phyloP scores from a whole-genome alignment of 768 basidiomycete species.

The Trametes cingulata region DNA sequence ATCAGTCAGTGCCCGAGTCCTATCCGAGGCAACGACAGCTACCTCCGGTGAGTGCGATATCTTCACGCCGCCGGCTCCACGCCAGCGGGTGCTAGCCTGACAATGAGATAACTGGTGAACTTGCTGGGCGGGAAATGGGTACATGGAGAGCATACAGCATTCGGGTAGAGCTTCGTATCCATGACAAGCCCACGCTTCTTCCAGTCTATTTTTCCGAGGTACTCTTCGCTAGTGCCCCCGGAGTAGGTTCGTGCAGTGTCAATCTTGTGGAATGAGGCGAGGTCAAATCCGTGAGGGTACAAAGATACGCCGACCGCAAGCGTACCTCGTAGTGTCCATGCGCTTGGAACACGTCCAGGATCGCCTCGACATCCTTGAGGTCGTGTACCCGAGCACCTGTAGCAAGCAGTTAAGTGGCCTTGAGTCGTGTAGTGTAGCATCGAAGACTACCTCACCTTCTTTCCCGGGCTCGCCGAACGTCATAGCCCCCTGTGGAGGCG shows the following conservation, averaged over 20 bases:
- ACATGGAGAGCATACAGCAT: conserved; percentile 21
- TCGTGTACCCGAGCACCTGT: conserved; percentile 47
- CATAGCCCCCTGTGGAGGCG: conserved; percentile 47
- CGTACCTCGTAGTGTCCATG: conserved; percentile 58
- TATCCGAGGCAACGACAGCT: background rate
- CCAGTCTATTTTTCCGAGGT: conserved; percentile 53
- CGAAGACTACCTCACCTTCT: conserved; percentile 33
- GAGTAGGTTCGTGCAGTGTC: conserved; percentile 30
- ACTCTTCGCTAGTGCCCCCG: conserved; percentile 36
- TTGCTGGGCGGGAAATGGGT: background rate
- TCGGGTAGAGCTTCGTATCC: conserved; percentile 61
- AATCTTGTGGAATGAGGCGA: conserved; percentile 15
- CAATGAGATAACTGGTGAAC: background rate
- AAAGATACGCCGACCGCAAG: background rate
- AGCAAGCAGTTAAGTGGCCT: no score
- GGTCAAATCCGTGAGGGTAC: background rate
- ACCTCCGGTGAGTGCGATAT: conserved; percentile 32
- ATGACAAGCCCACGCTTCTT: conserved; percentile 51
- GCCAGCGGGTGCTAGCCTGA: background rate
- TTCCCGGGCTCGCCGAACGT: conserved; percentile 53
- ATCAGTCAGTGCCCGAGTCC: no score
- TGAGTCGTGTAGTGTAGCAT: background rate
- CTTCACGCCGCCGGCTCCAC: background rate
- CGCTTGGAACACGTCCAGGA: conserved; percentile 52
- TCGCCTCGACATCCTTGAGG: conserved; percentile 48